Percentiles rank a stretch among this genome's conserved stretches.
Conservation (phyloP, 208 protist species). For the Trypanosoma congolense region DNA sequence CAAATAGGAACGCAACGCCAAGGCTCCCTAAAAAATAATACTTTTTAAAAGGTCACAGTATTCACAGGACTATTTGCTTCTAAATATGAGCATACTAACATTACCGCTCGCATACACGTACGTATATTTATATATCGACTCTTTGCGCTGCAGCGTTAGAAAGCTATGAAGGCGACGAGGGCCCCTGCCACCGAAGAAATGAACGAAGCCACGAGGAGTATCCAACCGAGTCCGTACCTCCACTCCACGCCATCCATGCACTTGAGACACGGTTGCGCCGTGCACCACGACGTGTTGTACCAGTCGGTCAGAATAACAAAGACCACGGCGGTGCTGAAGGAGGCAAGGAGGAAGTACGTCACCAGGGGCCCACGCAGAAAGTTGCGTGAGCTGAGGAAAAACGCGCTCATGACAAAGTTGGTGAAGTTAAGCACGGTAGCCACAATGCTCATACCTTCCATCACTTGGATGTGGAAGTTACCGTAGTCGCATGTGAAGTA, state of each 20-base stretch:
- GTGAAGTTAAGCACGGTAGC: slow-evolving; percentile 28
- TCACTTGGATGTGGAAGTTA: slow-evolving; percentile 41
- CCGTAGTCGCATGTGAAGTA: slow-evolving; percentile 49
- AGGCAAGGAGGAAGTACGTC: slow-evolving; percentile 33
- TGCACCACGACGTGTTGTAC: slow-evolving; percentile 47
- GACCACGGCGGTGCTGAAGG: slow-evolving; percentile 16
- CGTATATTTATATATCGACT: not conserved
- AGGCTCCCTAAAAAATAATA: not conserved
- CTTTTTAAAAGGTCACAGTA: too few species aligned
- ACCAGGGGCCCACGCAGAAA: slow-evolving; percentile 34
- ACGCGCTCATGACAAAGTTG: slow-evolving; percentile 37
- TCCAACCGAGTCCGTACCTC: slow-evolving; percentile 9
- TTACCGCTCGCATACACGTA: too few species aligned
- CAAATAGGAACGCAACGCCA: not conserved
- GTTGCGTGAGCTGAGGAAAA: slow-evolving; percentile 25
- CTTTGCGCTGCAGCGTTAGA: too few species aligned
- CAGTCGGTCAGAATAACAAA: slow-evolving; percentile 28
- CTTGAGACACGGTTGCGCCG: slow-evolving; percentile 1
- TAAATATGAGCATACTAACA: too few species aligned
- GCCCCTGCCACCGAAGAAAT: slow-evolving; percentile 2
- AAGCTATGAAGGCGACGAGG: not conserved
- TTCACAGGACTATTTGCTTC: too few species aligned
- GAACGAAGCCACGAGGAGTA: not conserved
- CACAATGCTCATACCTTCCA: slow-evolving; percentile 41
- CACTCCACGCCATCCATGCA: not conserved